These are phyloP conservation scores for Aspergillus fumigatus DNA, from an alignment of 2,329 filamentous ascomycete species.

Conservation along the genomic window DNA sequence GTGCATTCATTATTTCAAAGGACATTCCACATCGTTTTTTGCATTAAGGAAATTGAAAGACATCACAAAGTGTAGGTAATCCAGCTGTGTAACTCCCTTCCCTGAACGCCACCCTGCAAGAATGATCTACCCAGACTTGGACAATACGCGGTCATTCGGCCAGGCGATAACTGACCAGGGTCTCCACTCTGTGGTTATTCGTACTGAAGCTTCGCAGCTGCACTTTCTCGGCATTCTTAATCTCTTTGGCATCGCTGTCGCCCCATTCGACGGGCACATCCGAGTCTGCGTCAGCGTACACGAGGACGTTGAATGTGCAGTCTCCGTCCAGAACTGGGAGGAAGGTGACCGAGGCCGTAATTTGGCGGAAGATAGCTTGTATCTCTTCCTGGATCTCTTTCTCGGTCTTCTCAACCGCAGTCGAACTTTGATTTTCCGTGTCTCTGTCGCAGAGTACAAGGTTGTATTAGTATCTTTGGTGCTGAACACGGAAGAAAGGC, in stretches of 20 bases:
- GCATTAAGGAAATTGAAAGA: not conserved
- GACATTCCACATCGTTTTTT: not conserved
- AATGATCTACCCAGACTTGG: conserved; percentile 13
- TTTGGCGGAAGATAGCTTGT: conserved; percentile 93
- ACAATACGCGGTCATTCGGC: conserved; percentile 28
- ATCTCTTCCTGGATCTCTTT: conserved; percentile 93
- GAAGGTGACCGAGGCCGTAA: conserved; percentile 96
- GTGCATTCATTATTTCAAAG: not conserved
- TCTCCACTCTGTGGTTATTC: conserved; percentile 88
- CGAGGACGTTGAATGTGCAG: conserved; percentile 97
- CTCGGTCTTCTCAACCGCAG: conserved; percentile 71
- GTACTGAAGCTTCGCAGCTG: conserved; percentile 95
- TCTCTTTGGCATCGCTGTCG: conserved; percentile 96
- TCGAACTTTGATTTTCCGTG: conserved; percentile 18
- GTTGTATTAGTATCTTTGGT: not conserved
- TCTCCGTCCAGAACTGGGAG: conserved; percentile 88
- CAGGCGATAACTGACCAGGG: conserved; percentile 82
- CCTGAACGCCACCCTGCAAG: conserved; percentile 13
- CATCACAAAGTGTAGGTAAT: not conserved
- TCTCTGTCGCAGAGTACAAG: conserved; percentile 22
- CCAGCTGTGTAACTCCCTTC: conserved; percentile 1
- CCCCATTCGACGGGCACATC: conserved; percentile 98
- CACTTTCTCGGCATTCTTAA: conserved; percentile 88
- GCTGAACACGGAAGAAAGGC: not conserved
- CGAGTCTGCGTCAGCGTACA: conserved; percentile 94